phyloP scores from a whole-genome alignment of 2,329 filamentous ascomycete species.

The Chrysoporthe deuterocubensis region DNA sequence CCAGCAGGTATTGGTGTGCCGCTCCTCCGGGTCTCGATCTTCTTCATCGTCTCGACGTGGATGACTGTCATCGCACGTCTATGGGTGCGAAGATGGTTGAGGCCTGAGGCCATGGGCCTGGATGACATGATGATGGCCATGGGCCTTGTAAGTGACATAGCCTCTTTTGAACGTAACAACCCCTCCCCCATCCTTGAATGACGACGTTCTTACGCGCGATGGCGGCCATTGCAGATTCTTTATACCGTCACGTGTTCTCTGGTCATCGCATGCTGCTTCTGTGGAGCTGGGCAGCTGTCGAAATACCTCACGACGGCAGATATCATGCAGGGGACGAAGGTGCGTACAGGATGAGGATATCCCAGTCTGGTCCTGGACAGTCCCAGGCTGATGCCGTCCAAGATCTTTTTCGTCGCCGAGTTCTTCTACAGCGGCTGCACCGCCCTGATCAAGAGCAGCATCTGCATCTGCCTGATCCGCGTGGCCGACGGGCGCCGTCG shows the following conservation, averaged over 20 bases:
- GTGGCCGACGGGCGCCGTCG: conserved; percentile 37
- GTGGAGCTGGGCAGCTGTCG: conserved; percentile 35
- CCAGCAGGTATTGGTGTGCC: conserved; percentile 34
- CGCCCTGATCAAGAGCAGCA: conserved; percentile 37
- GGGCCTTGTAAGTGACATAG: conserved; percentile 34
- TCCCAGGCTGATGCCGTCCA: conserved; percentile 31
- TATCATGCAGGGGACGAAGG: conserved; percentile 30
- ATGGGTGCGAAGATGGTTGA: conserved; percentile 34
- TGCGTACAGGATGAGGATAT: neutral
- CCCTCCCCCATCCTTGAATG: neutral
- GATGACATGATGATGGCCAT: conserved; percentile 36
- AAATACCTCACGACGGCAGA: conserved; percentile 23
- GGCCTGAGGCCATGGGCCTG: conserved; percentile 32
- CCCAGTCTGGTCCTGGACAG: conserved; percentile 8
- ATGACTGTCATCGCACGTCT: conserved; percentile 31
- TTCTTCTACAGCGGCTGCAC: conserved; percentile 43
- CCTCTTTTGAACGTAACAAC: no score
- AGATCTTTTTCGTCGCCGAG: conserved; percentile 44
- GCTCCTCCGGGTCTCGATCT: conserved; percentile 34
- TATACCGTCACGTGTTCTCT: conserved; percentile 34
- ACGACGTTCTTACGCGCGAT: conserved; percentile 12
- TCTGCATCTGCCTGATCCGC: conserved; percentile 38
- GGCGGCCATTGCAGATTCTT: conserved; percentile 30
- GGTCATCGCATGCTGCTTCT: conserved; percentile 36
- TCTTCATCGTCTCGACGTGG: conserved; percentile 34